phyloP scores from a whole-genome alignment of 768 basidiomycete species.

The Lactarius psammicola region DNA sequence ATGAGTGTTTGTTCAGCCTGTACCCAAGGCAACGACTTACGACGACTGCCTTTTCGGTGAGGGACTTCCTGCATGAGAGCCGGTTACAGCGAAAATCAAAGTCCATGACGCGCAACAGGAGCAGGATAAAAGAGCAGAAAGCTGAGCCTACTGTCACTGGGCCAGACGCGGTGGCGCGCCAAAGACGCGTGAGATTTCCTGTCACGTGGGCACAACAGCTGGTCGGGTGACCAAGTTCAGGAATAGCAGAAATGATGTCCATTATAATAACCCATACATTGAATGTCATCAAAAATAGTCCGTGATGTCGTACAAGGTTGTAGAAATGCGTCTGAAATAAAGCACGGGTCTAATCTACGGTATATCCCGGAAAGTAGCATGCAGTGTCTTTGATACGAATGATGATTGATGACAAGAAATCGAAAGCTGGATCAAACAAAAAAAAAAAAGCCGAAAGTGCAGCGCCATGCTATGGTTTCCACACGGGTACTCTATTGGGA shows the following conservation, averaged over 20 bases:
- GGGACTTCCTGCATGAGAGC: conserved; percentile 64
- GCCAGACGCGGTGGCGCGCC: not conserved
- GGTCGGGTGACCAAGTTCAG: too few species aligned
- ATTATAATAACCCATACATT: conserved; percentile 10
- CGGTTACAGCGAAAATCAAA: conserved; percentile 75
- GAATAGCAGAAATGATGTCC: too few species aligned
- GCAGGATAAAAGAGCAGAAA: not conserved
- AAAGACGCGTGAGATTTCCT: not conserved
- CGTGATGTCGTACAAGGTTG: conserved; percentile 22
- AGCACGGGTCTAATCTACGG: conserved; percentile 17
- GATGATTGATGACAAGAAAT: conserved; percentile 14
- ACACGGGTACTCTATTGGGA: conserved; percentile 23
- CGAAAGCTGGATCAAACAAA: conserved; percentile 13
- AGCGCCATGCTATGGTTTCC: conserved; percentile 26
- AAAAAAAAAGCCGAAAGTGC: not conserved
- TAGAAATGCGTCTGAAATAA: conserved; percentile 20
- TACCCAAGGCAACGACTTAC: conserved; percentile 43
- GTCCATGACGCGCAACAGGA: conserved; percentile 50
- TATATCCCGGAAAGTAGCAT: conserved; percentile 15
- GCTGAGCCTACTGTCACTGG: not conserved
- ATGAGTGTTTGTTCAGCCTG: not conserved
- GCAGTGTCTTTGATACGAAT: conserved; percentile 17
- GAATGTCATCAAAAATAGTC: not conserved
- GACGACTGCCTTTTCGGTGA: conserved; percentile 81
- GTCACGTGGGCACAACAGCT: conserved; percentile 14